Conservation (phyloP, 257 asterid genomes). For the Solanum bulbocastanum region DNA sequence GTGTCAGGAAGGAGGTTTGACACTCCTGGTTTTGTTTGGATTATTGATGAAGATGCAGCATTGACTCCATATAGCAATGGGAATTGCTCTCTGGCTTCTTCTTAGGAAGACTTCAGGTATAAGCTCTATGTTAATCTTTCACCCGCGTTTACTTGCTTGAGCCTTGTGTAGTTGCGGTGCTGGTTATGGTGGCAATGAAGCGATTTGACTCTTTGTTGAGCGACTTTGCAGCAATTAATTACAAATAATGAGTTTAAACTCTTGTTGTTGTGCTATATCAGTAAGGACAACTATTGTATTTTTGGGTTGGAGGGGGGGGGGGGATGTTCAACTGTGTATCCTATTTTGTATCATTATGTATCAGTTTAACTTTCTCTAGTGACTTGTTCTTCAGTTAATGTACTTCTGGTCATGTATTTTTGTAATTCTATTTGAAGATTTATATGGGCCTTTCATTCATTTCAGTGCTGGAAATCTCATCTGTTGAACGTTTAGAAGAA, state of each 20-base stretch:
- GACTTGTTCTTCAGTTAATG: not conserved
- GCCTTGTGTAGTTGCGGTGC: not conserved
- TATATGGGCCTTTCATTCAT: too few relatives aligned
- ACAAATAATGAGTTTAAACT: not conserved
- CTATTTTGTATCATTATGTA: not conserved
- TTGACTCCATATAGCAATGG: not conserved
- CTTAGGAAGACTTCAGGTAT: not conserved
- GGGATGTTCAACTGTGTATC: not conserved
- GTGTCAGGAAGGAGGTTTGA: not conserved
- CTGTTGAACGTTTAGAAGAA: too few relatives aligned
- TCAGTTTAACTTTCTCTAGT: not conserved
- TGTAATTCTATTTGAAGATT: not conserved
- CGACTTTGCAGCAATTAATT: not conserved
- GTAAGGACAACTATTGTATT: not conserved
- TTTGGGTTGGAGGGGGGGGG: not conserved
- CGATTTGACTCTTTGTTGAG: too few relatives aligned
- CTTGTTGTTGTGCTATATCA: not conserved
- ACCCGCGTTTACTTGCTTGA: not conserved
- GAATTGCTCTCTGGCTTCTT: not conserved
- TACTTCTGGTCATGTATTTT: not conserved
- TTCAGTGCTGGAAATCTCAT: too few relatives aligned
- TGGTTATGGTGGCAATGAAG: not conserved
- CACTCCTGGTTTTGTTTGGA: constrained; percentile 20
- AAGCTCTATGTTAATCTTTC: not conserved
- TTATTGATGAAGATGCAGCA: constrained; percentile 1